Percentiles rank a stretch among this genome's conserved stretches.
These are phyloP conservation scores for Teratosphaeria zuluensis DNA, from an alignment of 2,329 filamentous ascomycete genomes.

Conservation along the genomic window DNA sequence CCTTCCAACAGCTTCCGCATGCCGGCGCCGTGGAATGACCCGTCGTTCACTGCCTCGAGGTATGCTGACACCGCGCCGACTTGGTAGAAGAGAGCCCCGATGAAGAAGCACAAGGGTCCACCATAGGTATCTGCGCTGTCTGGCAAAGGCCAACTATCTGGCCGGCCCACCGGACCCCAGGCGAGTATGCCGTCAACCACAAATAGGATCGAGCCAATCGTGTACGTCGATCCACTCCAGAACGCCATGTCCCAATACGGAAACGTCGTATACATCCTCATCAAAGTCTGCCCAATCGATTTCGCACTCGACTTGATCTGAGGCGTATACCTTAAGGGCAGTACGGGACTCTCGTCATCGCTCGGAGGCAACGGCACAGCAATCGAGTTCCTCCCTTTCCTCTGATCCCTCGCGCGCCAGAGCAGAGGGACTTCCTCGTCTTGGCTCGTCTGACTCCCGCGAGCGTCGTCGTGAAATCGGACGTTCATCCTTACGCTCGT, in stretches of 20 bases:
- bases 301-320: slow-evolving; percentile 1
- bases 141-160: neutral
- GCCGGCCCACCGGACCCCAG: slow-evolving; percentile 13
- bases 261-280: slow-evolving; percentile 18
- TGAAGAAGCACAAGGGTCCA: slow-evolving; percentile 16
- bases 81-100: slow-evolving; percentile 21
- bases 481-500: slow-evolving; percentile 4
- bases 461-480: neutral
- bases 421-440: slow-evolving; percentile 2
- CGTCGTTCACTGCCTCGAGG: slow-evolving; percentile 23
- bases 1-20: slow-evolving; percentile 19
- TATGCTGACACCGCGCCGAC: slow-evolving; percentile 20
- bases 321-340: neutral
- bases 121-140: slow-evolving; percentile 6
- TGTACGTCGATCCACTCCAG: slow-evolving; percentile 19
- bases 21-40: slow-evolving; percentile 19
- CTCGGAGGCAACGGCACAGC: slow-evolving; percentile 9
- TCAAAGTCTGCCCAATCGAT: slow-evolving; percentile 2
- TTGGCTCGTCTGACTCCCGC: neutral
- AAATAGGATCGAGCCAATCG: slow-evolving; percentile 19
- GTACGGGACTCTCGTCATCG: neutral
- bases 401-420: slow-evolving; percentile 17
- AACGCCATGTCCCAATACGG: slow-evolving; percentile 24
- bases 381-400: slow-evolving; percentile 17
- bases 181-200: slow-evolving; percentile 15